phyloP scores from a whole-genome alignment of 192 early-diverging fungal genomes.

The Gamsiella multidivaricata region DNA sequence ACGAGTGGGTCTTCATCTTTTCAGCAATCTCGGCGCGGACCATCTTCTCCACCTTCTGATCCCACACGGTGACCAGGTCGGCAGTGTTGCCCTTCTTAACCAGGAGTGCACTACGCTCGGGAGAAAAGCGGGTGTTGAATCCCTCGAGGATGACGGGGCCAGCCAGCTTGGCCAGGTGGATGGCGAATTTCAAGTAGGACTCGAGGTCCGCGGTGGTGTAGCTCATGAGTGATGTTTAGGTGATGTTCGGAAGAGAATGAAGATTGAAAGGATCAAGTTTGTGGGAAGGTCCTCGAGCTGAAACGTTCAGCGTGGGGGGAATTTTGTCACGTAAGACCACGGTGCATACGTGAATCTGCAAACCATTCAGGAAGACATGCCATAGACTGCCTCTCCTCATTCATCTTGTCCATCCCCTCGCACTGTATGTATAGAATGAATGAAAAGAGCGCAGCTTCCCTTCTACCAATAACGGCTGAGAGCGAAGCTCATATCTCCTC shows the following conservation, averaged over 20 bases:
- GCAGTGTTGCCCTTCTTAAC: slow-evolving; percentile 72
- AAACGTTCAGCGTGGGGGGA: not conserved
- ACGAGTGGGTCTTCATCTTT: slow-evolving; percentile 60
- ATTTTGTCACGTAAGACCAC: not conserved
- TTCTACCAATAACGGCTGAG: slow-evolving; percentile 3
- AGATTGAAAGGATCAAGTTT: not conserved
- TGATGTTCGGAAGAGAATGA: not conserved
- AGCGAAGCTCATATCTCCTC: not conserved
- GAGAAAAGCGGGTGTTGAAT: slow-evolving; percentile 57
- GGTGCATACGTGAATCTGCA: too few species aligned
- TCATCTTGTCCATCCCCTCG: too few species aligned
- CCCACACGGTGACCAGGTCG: slow-evolving; percentile 90
- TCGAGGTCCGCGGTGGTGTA: slow-evolving; percentile 47
- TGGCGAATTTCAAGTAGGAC: slow-evolving; percentile 60
- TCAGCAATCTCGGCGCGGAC: slow-evolving; percentile 63
- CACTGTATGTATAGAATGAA: too few species aligned
- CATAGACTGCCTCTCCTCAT: too few species aligned
- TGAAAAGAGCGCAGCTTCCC: slow-evolving; percentile 4
- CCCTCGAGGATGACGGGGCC: slow-evolving; percentile 70
- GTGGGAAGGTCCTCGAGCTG: not conserved
- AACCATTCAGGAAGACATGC: too few species aligned
- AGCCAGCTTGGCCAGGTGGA: slow-evolving; percentile 63
- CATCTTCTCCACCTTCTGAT: slow-evolving; percentile 81
- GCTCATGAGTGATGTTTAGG: slow-evolving; percentile 17
- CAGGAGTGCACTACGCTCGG: slow-evolving; percentile 54